A percentile compares a stretch with the other conserved stretches of the same genome.
These are phyloP conservation scores for Hymenoscyphus repandus DNA, from an alignment of 2,329 filamentous ascomycete genomes.

Conservation along the genomic window DNA sequence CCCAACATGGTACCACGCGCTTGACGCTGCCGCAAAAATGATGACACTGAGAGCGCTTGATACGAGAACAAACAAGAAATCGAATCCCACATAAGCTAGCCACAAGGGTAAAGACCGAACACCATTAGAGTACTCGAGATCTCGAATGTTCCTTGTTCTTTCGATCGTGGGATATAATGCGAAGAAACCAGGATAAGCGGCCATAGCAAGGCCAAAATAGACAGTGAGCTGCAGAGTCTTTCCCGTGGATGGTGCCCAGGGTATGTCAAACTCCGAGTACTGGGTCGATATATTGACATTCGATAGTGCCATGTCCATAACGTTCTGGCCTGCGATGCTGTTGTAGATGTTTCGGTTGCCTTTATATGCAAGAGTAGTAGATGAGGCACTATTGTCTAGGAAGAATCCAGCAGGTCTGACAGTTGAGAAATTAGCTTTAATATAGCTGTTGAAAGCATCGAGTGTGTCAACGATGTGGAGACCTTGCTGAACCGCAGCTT, in stretches of 20 bases:
- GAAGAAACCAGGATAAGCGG: slow-evolving; percentile 80
- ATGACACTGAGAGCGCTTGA: slow-evolving; percentile 61
- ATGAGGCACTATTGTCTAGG: slow-evolving; percentile 54
- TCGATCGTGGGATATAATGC: slow-evolving; percentile 85
- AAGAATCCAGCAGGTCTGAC: slow-evolving; percentile 78
- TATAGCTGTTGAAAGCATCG: slow-evolving; percentile 61
- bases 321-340: slow-evolving; percentile 58
- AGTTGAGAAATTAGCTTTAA: slow-evolving; percentile 57
- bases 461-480: slow-evolving; percentile 51
- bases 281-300: slow-evolving; percentile 65
- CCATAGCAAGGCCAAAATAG: slow-evolving; percentile 76
- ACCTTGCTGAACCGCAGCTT: slow-evolving; percentile 12
- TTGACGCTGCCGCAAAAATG: slow-evolving; percentile 60
- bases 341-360: slow-evolving; percentile 55
- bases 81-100: slow-evolving; percentile 76
- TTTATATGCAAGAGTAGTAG: slow-evolving; percentile 66
- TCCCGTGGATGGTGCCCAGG: slow-evolving; percentile 63
- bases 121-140: slow-evolving; percentile 87
- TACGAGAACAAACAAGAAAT: slow-evolving; percentile 68
- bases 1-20: slow-evolving; percentile 69
- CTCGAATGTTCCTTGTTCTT: slow-evolving; percentile 70
- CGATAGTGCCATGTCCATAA: slow-evolving; percentile 59
- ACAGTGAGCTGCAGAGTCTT: slow-evolving; percentile 72
- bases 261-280: slow-evolving; percentile 71
- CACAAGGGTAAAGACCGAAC: slow-evolving; percentile 78